Base-by-base conservation (phyloP, 2,329 filamentous ascomycete species). In the Monilinia fructicola region DNA sequence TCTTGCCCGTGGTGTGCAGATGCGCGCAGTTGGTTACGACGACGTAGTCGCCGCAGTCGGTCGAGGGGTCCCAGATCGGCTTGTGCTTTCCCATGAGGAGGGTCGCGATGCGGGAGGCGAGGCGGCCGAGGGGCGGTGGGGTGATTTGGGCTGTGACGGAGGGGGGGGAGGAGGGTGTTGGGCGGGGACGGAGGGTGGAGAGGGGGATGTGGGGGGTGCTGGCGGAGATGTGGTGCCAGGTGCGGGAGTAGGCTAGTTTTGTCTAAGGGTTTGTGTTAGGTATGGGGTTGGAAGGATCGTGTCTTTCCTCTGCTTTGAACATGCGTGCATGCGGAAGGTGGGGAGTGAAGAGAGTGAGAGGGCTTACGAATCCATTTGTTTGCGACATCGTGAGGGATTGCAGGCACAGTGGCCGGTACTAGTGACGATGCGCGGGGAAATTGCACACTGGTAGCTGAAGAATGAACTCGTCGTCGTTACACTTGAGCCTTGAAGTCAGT, bases 51-150 rank as follows among this genome's bases (percentile, higher is more conserved):
- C 95, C 95, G 84, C 95, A 98, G 84, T 99, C 95, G 69, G 93
- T 97, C 28, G 93, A 97, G 1, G 95, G 95, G 80, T 98, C 92
- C 82, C 88, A 99, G 79, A 95, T 97, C 28, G 95, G 95, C 82
- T 99, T 99, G 85, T 99, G 90, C 84, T 99, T 99, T 81, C 95
- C 95, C 93, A 98, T 97, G 63, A 97, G 87, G 68, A 92, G 84
- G 64, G 89, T 83, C 69, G 93, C 94, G 78, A 97, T 97, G 70
- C 90, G 88, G 64, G 90, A 92, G 69, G 94, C 94, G 62, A 97
- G 85, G 53, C 94, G 92, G 73, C 94, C 94, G 52, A 97, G 89
- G n/a, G 92, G 88, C 18, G 93, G 92, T 23, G 87, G 84, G 26
- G 87, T 87, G 31, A 87, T 78, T 46, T 73, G 67, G 2, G 77